These are phyloP conservation scores for Trichoderma reesei DNA, from an alignment of 495 filamentous ascomycete genomes.

Conservation along the genomic window DNA sequence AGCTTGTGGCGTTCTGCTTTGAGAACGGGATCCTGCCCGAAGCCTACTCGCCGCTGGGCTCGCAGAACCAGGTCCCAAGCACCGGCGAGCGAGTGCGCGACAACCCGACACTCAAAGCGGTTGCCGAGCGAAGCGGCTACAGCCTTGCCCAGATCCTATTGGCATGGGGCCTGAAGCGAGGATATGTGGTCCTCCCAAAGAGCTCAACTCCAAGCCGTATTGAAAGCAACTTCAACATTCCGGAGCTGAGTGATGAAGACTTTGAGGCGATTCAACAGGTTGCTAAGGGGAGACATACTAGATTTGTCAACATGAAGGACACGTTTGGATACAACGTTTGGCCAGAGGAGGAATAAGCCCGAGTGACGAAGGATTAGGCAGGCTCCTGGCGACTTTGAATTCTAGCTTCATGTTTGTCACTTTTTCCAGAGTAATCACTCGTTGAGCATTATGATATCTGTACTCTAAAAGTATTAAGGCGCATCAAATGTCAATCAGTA, in stretches of 20 bases:
- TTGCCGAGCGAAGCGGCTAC: constrained; percentile 52
- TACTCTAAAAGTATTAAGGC: no score
- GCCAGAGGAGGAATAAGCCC: constrained; percentile 28
- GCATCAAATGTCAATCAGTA: no score
- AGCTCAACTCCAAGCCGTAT: constrained; percentile 53
- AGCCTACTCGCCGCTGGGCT: constrained; percentile 59
- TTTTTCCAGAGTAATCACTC: no score
- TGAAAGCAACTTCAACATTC: constrained; percentile 43
- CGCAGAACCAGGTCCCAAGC: constrained; percentile 11
- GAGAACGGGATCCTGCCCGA: constrained; percentile 60
- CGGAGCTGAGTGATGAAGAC: constrained; percentile 22
- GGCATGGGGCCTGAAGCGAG: constrained; percentile 60
- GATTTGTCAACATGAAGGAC: constrained; percentile 79
- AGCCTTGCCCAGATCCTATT: constrained; percentile 46
- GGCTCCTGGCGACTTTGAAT: no score
- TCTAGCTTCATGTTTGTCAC: no score
- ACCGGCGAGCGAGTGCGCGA: constrained; percentile 21
- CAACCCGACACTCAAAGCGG: constrained; percentile 46
- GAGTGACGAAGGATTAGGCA: no score
- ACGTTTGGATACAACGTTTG: constrained; percentile 43
- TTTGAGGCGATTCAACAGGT: constrained; percentile 33
- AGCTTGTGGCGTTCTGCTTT: constrained; percentile 63
- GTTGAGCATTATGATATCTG: no score
- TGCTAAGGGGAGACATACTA: constrained; percentile 41
- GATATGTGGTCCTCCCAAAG: constrained; percentile 67